Base-by-base conservation (phyloP, 441 rosid genomes). In the California macrophylla region DNA sequence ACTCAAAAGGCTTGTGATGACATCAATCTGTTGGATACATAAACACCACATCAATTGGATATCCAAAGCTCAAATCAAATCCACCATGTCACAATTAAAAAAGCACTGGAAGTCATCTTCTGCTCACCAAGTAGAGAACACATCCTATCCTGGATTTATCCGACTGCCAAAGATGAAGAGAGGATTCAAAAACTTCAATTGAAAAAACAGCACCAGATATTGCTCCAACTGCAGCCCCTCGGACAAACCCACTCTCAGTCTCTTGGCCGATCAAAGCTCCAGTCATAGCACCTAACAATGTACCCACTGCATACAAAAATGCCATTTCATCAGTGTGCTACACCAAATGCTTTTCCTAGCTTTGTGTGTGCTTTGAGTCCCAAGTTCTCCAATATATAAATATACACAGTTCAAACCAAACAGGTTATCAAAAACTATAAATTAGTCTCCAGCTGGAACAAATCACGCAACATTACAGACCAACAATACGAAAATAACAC, bases 241-340 rank as follows among this genome's bases (percentile, higher is more conserved):
- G 79, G 38, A 94, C 83, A 73, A 94, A 92, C 18, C 99, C 99
- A 75, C 97, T 92, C 76, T 94, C 99, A 0, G 98, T 94, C 80
- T 92, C 99, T 82, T 94, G 97, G 32, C 98, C 98, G 64, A 94
- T 94, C 76, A 94, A 81, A 79, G 98, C 98, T 52, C 98, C 97
- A 0, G 98, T 92, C 85, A 92, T 74, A 78, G 97, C 96, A 15
- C 98, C 98, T 42, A 94, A 82, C 85, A 94, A 83, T 40, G 96
- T 87, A 4, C 98, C 98, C 65, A 92, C 98, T 94, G 84, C 78
- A 83, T 15, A 72, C 36, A 61, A 25, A 71, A 66, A 64, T 54
- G 74, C 29, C 74, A 76, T 18, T 30, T 26, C 58, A 50, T 50
- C 16, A 50, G 23, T 4, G 0, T 23, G 0, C 6, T n/a, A n/a